These are phyloP conservation scores for Melastoma malabathricum DNA, from an alignment of 345 rosid genomes.

Conservation along the genomic window DNA sequence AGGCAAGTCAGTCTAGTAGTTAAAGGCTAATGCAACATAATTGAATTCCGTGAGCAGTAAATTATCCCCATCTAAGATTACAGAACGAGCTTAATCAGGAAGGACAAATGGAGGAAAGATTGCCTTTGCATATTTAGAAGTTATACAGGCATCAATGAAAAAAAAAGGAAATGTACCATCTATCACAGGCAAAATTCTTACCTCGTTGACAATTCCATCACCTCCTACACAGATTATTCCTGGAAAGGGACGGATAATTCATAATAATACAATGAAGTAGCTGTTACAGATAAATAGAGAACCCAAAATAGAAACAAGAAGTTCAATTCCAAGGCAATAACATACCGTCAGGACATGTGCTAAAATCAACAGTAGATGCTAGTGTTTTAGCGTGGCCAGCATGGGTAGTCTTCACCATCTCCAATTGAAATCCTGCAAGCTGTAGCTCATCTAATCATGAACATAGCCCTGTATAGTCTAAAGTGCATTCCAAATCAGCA, in stretches of 20 bases:
- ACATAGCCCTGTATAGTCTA: too few relatives aligned
- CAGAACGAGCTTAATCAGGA: too few relatives aligned
- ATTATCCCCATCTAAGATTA: too few relatives aligned
- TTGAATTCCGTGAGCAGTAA: too few relatives aligned
- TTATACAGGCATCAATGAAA: not conserved
- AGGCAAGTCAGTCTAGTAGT: too few relatives aligned
- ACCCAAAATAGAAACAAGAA: slow-evolving; percentile 6
- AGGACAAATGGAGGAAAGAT: too few relatives aligned
- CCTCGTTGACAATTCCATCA: slow-evolving; percentile 98
- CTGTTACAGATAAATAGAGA: slow-evolving; percentile 7
- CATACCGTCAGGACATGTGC: slow-evolving; percentile 84
- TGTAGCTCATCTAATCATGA: slow-evolving; percentile 14
- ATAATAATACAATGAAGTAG: slow-evolving; percentile 4
- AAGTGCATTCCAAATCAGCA: too few relatives aligned
- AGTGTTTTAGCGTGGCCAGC: slow-evolving; percentile 88
- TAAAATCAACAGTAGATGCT: slow-evolving; percentile 80
- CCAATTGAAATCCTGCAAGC: slow-evolving; percentile 95
- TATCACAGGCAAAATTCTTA: slow-evolving; percentile 17
- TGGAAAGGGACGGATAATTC: slow-evolving; percentile 16
- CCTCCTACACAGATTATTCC: slow-evolving; percentile 98
- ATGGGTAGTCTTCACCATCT: slow-evolving; percentile 75
- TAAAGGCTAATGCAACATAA: too few relatives aligned
- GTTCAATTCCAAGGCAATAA: not conserved
- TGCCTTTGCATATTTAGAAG: not conserved
- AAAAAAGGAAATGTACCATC: not conserved